phyloP scores from a whole-genome alignment of 73 alveolate genomes.

The Blepharisma japonicum region DNA sequence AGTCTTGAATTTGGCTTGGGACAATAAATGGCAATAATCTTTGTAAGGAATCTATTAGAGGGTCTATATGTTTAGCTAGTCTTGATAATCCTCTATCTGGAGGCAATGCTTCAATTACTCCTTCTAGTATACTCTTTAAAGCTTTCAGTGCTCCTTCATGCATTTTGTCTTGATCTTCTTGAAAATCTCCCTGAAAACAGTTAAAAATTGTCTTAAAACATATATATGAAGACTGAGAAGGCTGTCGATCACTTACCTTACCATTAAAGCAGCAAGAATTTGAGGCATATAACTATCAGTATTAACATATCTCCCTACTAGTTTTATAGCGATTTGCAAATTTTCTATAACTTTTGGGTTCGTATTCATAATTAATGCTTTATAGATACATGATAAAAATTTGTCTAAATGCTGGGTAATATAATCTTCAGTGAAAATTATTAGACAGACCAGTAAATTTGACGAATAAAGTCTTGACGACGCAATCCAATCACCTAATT shows the following conservation, averaged over 20 bases:
- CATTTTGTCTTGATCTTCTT: constrained; percentile 2
- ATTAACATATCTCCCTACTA: constrained; percentile 23
- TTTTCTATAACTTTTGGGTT: not conserved
- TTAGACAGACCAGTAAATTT: not conserved
- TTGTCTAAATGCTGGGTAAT: constrained; percentile 20
- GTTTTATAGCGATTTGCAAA: constrained; percentile 15
- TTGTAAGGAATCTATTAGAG: constrained; percentile 1
- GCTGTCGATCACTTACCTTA: constrained; percentile 27
- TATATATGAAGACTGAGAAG: constrained; percentile 25
- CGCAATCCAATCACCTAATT: constrained; percentile 73
- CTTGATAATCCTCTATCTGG: constrained; percentile 1
- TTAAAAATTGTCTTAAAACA: constrained; percentile 25
- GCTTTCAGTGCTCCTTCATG: constrained; percentile 12
- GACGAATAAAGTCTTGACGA: constrained; percentile 26
- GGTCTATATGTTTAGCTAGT: not conserved
- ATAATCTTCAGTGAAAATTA: constrained; percentile 23
- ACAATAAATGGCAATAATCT: not conserved
- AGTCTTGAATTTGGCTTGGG: not conserved
- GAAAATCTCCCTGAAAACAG: constrained; percentile 27
- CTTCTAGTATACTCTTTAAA: not conserved
- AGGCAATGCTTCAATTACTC: constrained; percentile 19
- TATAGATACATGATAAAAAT: constrained; percentile 7
- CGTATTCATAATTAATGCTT: not conserved
- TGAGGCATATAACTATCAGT: constrained; percentile 26
- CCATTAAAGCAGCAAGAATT: constrained; percentile 21